These are phyloP conservation scores for Micractinium conductrix DNA, from an alignment of 139 green algal genomes.

Conservation along the genomic window DNA sequence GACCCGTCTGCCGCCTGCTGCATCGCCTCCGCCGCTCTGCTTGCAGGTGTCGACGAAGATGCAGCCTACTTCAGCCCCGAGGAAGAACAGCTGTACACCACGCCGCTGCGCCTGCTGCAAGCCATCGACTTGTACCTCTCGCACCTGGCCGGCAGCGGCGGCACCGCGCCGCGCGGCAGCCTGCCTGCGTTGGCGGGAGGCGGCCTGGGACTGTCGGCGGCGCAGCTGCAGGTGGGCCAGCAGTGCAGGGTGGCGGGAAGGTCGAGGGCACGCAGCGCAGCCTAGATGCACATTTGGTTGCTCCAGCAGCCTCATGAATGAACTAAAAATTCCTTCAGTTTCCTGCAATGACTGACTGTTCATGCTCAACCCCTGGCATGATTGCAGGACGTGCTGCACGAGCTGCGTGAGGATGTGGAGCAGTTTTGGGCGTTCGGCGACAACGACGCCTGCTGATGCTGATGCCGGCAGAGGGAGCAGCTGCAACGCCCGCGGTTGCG, in stretches of 20 bases:
- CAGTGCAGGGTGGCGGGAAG: no score
- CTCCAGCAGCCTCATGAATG: no score
- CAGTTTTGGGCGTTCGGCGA: no score
- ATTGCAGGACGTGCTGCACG: no score
- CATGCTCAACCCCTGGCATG: no score
- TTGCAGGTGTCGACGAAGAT: conserved; percentile 21
- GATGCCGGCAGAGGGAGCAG: no score
- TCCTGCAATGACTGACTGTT: no score
- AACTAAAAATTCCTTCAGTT: no score
- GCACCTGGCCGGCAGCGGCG: neutral
- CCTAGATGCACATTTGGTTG: neutral
- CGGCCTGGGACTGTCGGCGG: neutral
- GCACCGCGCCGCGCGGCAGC: neutral
- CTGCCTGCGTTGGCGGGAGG: neutral
- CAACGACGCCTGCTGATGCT: no score
- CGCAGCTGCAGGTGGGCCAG: neutral
- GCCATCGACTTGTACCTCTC: conserved; percentile 37
- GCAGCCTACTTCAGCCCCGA: conserved; percentile 10
- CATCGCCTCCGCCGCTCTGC: neutral
- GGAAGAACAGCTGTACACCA: conserved; percentile 47
- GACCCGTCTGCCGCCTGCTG: neutral
- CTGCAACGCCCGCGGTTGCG: no score
- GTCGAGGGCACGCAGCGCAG: neutral
- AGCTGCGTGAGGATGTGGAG: no score
- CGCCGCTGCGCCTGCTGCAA: conserved; percentile 48